Evolutionary conservation across 164 flowering plant genomes (phyloP).

Genomic region (Stephania yunnanensis): DNA sequence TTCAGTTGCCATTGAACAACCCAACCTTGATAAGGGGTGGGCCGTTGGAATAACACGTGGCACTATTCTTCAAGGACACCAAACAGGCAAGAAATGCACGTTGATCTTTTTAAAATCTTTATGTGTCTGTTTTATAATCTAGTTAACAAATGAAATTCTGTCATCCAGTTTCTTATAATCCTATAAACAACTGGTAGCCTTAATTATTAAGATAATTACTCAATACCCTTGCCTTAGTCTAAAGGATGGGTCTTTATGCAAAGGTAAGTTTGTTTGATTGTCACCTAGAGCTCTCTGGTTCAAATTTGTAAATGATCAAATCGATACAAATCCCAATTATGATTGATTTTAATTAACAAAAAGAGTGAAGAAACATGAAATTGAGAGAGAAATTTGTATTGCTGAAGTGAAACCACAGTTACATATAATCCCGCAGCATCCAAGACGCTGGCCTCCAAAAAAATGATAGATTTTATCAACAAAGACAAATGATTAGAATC

Average conservation of each 20-base stretch:
- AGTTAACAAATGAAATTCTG: not conserved
- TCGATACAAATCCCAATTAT: no score
- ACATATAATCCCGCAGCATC: no score
- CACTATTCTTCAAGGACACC: constrained; percentile 63
- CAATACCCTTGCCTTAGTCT: not conserved
- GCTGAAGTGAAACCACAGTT: no score
- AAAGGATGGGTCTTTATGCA: not conserved
- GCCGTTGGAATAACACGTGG: constrained; percentile 84
- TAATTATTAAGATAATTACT: not conserved
- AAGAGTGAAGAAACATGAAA: no score
- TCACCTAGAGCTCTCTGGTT: not conserved
- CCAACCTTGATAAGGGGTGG: constrained; percentile 62
- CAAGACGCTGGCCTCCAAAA: no score
- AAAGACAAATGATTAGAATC: no score
- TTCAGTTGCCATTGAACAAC: constrained; percentile 92
- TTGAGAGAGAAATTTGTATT: no score
- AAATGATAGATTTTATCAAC: no score
- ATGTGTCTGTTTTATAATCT: not conserved
- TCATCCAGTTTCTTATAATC: not conserved
- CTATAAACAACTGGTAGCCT: not conserved
- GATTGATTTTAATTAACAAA: no score
- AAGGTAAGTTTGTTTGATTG: not conserved
- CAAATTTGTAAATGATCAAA: not conserved
- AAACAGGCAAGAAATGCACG: constrained; percentile 45
- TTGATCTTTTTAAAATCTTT: not conserved